phyloP scores from a whole-genome alignment of 371 early-diverging fungal genomes.

The Apophysomyces ossiformis region DNA sequence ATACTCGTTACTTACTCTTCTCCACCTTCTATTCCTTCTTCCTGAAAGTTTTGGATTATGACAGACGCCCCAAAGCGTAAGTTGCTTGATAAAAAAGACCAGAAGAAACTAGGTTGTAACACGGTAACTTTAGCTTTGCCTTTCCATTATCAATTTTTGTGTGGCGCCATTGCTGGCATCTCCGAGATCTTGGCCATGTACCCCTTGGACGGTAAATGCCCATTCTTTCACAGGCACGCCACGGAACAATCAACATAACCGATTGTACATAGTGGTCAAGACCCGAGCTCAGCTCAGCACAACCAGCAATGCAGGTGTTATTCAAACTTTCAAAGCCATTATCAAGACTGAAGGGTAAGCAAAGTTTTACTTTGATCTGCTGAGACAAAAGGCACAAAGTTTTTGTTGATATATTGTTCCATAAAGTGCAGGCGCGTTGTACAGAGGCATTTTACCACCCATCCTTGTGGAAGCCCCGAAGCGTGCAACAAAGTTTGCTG shows the following conservation, averaged over 20 bases:
- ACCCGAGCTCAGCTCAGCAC: slow-evolving; percentile 96
- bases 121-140: slow-evolving; percentile 70
- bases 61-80: slow-evolving; percentile 43
- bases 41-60: slow-evolving; percentile 18
- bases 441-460: slow-evolving; percentile 95
- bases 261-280: slow-evolving; percentile 75
- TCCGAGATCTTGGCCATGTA: slow-evolving; percentile 96
- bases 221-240: neutral
- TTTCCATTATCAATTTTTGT: slow-evolving; percentile 86
- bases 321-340: slow-evolving; percentile 65
- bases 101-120: neutral
- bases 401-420: neutral
- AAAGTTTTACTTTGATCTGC: slow-evolving; percentile 10
- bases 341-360: slow-evolving; percentile 89
- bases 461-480: slow-evolving; percentile 98
- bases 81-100: neutral
- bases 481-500: slow-evolving; percentile 96
- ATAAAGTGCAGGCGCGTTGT: slow-evolving; percentile 71
- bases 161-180: slow-evolving; percentile 96
- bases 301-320: slow-evolving; percentile 51
- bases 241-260: slow-evolving; percentile 1
- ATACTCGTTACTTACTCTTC: neutral
- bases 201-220: slow-evolving; percentile 86
- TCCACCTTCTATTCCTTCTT: slow-evolving; percentile 1
- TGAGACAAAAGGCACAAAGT: neutral